A percentile compares a stretch with the other conserved stretches of the same genome.
Conservation (phyloP, 495 filamentous ascomycete genomes). For the Bathelium albidoporum region DNA sequence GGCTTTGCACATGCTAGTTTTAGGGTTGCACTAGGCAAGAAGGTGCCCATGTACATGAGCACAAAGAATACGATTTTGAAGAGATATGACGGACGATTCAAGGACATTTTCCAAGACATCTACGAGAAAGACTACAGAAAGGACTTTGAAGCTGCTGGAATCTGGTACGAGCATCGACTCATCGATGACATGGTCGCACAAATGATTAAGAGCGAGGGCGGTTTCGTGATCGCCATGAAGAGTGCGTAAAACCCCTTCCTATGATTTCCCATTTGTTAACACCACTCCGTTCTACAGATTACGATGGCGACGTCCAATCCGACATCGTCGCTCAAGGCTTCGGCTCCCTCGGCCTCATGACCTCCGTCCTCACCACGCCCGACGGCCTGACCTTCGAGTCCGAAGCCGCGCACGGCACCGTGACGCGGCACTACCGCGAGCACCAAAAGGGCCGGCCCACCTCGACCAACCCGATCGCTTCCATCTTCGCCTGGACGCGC, state of each 20-base stretch:
- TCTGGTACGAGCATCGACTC: slow-evolving; percentile 98
- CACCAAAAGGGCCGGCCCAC: slow-evolving; percentile 95
- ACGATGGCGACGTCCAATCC: slow-evolving; percentile 97
- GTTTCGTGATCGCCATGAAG: slow-evolving; percentile 95
- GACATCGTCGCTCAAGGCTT: slow-evolving; percentile 98
- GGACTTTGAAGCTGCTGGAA: slow-evolving; percentile 77
- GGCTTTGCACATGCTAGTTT: slow-evolving; percentile 95
- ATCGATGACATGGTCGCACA: slow-evolving; percentile 99
- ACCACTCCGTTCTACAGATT: slow-evolving; percentile 47
- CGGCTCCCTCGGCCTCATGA: slow-evolving; percentile 96
- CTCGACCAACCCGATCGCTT: slow-evolving; percentile 96
- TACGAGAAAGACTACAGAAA: slow-evolving; percentile 80
- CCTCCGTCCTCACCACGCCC: slow-evolving; percentile 89
- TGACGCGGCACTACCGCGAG: slow-evolving; percentile 96
- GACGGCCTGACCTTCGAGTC: slow-evolving; percentile 93
- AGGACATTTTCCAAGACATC: slow-evolving; percentile 98
- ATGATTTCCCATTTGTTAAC: slow-evolving; percentile 8
- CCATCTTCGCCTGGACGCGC: slow-evolving; percentile 97
- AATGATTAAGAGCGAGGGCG: slow-evolving; percentile 97
- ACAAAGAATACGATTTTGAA: slow-evolving; percentile 99
- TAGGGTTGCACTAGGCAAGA: slow-evolving; percentile 83
- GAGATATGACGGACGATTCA: slow-evolving; percentile 96
- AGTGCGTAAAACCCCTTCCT: slow-evolving; percentile 43
- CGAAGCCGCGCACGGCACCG: slow-evolving; percentile 96
- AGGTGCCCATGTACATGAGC: slow-evolving; percentile 89